Percentiles rank a stretch among this genome's conserved stretches.
phyloP scores from a whole-genome alignment of 106 monocot genomes.

The Agapanthus africanus region DNA sequence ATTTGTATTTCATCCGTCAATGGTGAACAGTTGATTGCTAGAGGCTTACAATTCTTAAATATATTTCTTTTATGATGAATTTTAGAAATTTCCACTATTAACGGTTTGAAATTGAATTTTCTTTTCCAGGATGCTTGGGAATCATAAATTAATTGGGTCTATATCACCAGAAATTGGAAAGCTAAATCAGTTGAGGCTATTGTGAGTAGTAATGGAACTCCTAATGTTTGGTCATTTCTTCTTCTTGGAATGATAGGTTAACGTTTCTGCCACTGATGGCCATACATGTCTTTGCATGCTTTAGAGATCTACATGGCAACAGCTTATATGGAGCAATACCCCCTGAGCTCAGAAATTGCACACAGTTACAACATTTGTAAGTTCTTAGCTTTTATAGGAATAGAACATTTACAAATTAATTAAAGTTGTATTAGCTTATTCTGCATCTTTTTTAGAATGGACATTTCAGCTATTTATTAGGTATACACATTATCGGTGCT shows the following conservation, averaged over 20 bases:
- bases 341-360: conserved; percentile 80
- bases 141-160: conserved; percentile 77
- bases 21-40: not conserved
- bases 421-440: not conserved
- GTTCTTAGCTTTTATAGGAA: conserved; percentile 16
- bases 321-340: conserved; percentile 84
- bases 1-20: not conserved
- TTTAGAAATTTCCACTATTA: not conserved
- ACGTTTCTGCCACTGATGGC: not conserved
- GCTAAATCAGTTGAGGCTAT: conserved; percentile 47
- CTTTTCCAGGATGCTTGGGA: conserved; percentile 56
- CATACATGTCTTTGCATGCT: not conserved
- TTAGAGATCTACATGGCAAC: conserved; percentile 78
- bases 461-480: not conserved
- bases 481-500: not conserved
- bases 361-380: conserved; percentile 75
- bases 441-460: not conserved
- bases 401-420: not conserved
- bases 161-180: conserved; percentile 84
- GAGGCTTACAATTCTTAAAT: not conserved
- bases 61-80: not conserved
- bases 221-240: conserved; percentile 5
- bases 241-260: not conserved
- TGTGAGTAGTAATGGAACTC: conserved; percentile 40
- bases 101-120: not conserved